Evolutionary conservation across 331 rosid genomes (phyloP).

Genomic region (Malus hybrid): DNA sequence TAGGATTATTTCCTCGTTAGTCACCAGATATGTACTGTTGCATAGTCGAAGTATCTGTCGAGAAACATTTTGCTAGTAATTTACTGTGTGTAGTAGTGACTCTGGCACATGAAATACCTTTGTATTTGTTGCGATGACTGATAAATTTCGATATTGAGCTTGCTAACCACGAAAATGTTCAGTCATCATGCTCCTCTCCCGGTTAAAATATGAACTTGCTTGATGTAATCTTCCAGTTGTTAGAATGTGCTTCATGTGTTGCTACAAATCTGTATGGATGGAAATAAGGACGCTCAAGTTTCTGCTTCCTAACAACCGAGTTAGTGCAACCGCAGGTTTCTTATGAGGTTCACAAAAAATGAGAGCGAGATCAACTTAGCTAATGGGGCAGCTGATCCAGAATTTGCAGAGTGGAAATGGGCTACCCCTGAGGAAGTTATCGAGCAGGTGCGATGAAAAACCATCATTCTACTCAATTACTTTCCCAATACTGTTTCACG

Average conservation of each 20-base stretch:
- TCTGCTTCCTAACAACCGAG: conserved; percentile 9
- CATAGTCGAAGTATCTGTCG: not conserved
- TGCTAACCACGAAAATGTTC: not conserved
- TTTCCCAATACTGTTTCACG: not conserved
- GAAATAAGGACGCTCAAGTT: not conserved
- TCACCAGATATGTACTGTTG: not conserved
- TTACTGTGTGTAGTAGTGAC: not conserved
- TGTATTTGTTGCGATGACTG: not conserved
- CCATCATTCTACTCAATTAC: not conserved
- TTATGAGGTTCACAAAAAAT: conserved; percentile 70
- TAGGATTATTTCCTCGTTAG: not conserved
- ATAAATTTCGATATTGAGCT: not conserved
- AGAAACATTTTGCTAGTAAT: not conserved
- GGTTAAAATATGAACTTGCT: not conserved
- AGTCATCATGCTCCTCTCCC: not conserved
- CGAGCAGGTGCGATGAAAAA: conserved; percentile 55
- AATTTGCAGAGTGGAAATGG: conserved; percentile 99
- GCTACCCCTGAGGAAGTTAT: conserved; percentile 82
- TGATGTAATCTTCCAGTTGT: not conserved
- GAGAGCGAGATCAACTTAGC: conserved; percentile 79
- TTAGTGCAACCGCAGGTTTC: conserved; percentile 53
- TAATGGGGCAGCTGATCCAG: conserved; percentile 80
- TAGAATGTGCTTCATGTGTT: not conserved
- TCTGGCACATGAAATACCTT: not conserved
- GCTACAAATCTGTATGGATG: not conserved